A percentile compares a stretch with the other conserved stretches of the same genome.
Evolutionary conservation across 2,329 filamentous ascomycete genomes (phyloP).

Genomic region (Trichophyton rubrum): DNA sequence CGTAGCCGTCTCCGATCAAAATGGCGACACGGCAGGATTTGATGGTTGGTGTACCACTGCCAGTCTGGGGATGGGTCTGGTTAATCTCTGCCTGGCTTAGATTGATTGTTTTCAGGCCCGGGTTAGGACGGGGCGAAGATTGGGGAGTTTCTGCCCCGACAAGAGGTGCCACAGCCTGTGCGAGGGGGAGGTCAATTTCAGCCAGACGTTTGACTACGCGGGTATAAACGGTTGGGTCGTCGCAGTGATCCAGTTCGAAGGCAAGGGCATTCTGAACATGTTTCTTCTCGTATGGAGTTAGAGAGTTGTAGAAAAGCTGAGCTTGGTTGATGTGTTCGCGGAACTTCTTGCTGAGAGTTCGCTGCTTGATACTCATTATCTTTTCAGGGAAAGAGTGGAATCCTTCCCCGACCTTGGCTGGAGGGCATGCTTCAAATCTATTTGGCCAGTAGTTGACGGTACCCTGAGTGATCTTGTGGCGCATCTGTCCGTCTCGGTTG

Average conservation of each 20-base stretch:
- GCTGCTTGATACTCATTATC: slow-evolving; percentile 56
- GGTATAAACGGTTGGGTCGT: slow-evolving; percentile 64
- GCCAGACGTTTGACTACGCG: slow-evolving; percentile 54
- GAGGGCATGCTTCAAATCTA: slow-evolving; percentile 50
- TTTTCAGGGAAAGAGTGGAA: slow-evolving; percentile 58
- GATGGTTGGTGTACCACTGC: slow-evolving; percentile 52
- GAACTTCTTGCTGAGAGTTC: slow-evolving; percentile 56
- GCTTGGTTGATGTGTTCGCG: slow-evolving; percentile 65
- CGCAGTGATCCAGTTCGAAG: slow-evolving; percentile 71
- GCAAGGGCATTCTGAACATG: slow-evolving; percentile 50
- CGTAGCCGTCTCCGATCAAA: slow-evolving; percentile 22
- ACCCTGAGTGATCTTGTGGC: slow-evolving; percentile 61
- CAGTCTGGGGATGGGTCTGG: slow-evolving; percentile 42
- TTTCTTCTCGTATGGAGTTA: slow-evolving; percentile 52
- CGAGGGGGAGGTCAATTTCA: slow-evolving; percentile 60
- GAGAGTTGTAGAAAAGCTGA: slow-evolving; percentile 71
- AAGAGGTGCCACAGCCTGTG: slow-evolving; percentile 55
- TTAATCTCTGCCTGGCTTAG: slow-evolving; percentile 64
- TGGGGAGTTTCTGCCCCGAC: slow-evolving; percentile 49
- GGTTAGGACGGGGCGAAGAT: slow-evolving; percentile 44
- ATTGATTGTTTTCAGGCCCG: slow-evolving; percentile 53
- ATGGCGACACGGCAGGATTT: slow-evolving; percentile 51
- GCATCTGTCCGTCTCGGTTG: slow-evolving; percentile 60
- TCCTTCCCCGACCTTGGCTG: slow-evolving; percentile 48
- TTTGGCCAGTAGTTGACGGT: slow-evolving; percentile 73